Evolutionary conservation across 257 asterid genomes (phyloP).

Genomic region (Gentiana dahurica): DNA sequence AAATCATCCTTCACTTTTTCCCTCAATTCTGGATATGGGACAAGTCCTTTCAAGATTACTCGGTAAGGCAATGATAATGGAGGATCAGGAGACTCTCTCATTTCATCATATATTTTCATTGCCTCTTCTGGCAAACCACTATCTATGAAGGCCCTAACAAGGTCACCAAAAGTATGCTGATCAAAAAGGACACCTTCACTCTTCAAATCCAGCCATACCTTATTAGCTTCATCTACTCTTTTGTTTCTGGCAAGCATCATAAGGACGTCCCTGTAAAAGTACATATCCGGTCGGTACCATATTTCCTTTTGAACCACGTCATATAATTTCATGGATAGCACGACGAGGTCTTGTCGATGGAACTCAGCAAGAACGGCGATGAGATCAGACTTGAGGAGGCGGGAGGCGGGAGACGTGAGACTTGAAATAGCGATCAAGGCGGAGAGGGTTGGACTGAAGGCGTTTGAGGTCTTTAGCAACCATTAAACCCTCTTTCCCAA

Average conservation of each 20-base stretch:
- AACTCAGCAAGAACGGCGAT: conserved; percentile 83
- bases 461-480: conserved; percentile 93
- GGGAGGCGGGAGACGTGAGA: conserved; percentile 75
- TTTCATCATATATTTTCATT: conserved; percentile 72
- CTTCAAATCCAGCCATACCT: conserved; percentile 77
- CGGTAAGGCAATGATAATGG: conserved; percentile 79
- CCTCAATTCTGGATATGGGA: conserved; percentile 69
- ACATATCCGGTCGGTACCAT: conserved; percentile 96
- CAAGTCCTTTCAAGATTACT: conserved; percentile 77
- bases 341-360: conserved; percentile 78
- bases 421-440: conserved; percentile 67
- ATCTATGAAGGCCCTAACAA: conserved; percentile 70
- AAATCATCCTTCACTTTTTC: conserved; percentile 87
- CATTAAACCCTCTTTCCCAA: conserved; percentile 86
- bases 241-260: conserved; percentile 92
- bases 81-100: conserved; percentile 66
- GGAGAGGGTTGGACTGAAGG: conserved; percentile 45
- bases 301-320: conserved; percentile 70
- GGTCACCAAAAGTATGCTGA: conserved; percentile 93
- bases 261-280: conserved; percentile 87
- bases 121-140: conserved; percentile 61
- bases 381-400: conserved; percentile 86
- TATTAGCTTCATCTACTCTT: conserved; percentile 46
- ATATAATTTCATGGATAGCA: conserved; percentile 71
- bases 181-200: conserved; percentile 72